phyloP scores from a whole-genome alignment of 441 rosid species.

The Populus hybrid region DNA sequence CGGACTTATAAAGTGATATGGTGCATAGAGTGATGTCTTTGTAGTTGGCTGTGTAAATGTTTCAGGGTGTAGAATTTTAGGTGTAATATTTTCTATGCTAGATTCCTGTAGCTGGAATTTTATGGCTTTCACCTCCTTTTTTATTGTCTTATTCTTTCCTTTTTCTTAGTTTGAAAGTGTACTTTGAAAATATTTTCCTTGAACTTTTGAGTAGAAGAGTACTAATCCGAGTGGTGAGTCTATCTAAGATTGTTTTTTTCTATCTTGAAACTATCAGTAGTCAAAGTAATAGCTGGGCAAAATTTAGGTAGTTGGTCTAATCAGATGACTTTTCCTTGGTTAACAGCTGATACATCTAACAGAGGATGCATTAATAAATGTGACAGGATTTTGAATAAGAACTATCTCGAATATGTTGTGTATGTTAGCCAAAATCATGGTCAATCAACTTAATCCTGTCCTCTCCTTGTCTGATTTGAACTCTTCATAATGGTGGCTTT shows the following conservation, averaged over 20 bases:
- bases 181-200: background rate
- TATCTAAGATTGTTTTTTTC: background rate
- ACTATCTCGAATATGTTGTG: background rate
- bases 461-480: background rate
- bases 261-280: background rate
- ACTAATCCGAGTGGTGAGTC: background rate
- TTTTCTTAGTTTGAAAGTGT: background rate
- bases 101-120: background rate
- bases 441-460: background rate
- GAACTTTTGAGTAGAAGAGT: background rate
- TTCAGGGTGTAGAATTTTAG: background rate
- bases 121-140: no score
- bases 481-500: conserved; percentile 6
- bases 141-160: background rate
- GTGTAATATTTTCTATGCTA: background rate
- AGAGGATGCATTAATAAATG: background rate
- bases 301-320: background rate
- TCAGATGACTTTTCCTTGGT: background rate
- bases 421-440: background rate
- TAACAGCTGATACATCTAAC: background rate
- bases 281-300: background rate
- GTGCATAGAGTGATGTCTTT: no score
- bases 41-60: background rate
- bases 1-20: background rate
- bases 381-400: background rate